phyloP scores from a whole-genome alignment of 306 rosid species.

The Abrus precatorius region DNA sequence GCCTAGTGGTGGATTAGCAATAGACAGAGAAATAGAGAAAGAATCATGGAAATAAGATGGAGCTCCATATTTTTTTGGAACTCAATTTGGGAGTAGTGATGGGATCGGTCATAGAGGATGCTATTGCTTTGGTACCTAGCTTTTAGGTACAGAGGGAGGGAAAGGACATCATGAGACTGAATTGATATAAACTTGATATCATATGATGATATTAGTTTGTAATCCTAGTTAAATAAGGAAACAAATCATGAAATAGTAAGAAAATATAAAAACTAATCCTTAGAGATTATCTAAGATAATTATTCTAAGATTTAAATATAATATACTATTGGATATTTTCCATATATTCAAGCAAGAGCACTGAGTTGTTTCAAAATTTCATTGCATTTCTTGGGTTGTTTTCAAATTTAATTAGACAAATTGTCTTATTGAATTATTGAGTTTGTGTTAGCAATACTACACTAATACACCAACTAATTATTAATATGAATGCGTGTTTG shows the following conservation, averaged over 20 bases:
- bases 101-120: neutral
- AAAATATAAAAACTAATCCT: neutral
- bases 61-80: neutral
- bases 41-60: neutral
- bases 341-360: neutral
- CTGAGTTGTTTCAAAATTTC: neutral
- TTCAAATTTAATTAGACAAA: neutral
- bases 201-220: neutral
- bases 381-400: slow-evolving; percentile 3
- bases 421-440: neutral
- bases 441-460: neutral
- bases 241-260: neutral
- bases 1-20: no score
- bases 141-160: neutral
- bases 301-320: neutral
- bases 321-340: neutral
- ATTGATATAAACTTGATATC: neutral
- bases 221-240: neutral
- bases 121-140: neutral
- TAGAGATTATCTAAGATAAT: neutral
- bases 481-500: neutral
- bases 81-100: neutral
- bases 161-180: neutral
- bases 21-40: neutral
- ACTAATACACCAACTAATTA: neutral